These are phyloP conservation scores for Beauveria australis DNA, from an alignment of 2,329 filamentous ascomycete species.

Conservation along the genomic window DNA sequence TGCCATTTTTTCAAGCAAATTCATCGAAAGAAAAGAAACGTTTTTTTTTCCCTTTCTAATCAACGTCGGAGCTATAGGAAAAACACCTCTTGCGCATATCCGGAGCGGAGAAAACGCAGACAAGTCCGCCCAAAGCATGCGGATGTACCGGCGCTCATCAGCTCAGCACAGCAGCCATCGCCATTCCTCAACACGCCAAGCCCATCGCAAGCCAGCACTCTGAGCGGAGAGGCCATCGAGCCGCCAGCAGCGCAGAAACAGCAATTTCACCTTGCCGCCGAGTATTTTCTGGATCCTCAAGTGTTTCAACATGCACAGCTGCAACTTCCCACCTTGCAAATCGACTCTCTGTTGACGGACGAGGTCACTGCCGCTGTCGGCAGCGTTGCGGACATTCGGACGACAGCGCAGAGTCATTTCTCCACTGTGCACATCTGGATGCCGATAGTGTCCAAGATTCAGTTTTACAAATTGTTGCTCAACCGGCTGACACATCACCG, in stretches of 20 bases:
- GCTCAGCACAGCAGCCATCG: background rate
- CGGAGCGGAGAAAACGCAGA: slow-evolving; percentile 4
- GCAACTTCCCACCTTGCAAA: background rate
- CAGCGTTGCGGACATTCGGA: slow-evolving; percentile 10
- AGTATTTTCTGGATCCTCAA: slow-evolving; percentile 1
- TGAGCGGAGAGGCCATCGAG: background rate
- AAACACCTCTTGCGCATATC: background rate
- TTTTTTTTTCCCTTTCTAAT: background rate
- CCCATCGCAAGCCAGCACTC: background rate
- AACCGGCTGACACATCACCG: slow-evolving; percentile 4
- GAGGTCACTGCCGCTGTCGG: slow-evolving; percentile 4
- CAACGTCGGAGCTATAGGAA: background rate
- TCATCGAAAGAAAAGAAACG: background rate
- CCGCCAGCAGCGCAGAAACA: background rate
- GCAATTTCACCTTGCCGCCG: background rate
- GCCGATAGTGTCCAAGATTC: slow-evolving; percentile 12
- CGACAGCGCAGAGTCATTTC: slow-evolving; percentile 9
- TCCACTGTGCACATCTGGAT: slow-evolving; percentile 14
- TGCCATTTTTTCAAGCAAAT: background rate
- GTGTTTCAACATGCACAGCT: slow-evolving; percentile 3
- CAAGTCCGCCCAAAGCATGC: background rate
- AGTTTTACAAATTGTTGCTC: slow-evolving; percentile 6
- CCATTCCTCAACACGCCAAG: background rate
- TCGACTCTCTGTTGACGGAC: background rate
- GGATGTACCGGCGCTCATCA: background rate